Evolutionary conservation across 1,139 yeast genomes (phyloP).

Genomic region (Kodamaea alishanica): DNA sequence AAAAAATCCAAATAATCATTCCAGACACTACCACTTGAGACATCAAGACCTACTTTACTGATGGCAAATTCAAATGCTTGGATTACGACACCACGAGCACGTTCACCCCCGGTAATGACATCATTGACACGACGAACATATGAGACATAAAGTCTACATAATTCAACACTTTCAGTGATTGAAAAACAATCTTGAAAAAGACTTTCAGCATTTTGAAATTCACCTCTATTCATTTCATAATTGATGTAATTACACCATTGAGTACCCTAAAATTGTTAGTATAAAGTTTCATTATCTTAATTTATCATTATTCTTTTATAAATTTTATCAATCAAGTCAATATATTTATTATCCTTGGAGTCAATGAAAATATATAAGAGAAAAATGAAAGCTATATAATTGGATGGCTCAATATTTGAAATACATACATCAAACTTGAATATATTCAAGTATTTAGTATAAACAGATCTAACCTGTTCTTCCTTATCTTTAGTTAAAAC

Average conservation of each 20-base stretch:
- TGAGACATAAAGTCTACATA: constrained; percentile 73
- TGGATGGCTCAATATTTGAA: background rate
- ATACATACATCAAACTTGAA: constrained; percentile 55
- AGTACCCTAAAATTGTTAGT: constrained; percentile 35
- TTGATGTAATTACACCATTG: constrained; percentile 75
- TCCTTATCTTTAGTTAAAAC: constrained; percentile 57
- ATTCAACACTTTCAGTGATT: constrained; percentile 54
- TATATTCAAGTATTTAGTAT: constrained; percentile 55
- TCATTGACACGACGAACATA: constrained; percentile 80
- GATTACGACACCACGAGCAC: constrained; percentile 69
- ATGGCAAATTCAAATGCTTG: constrained; percentile 86
- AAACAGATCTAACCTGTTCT: constrained; percentile 58
- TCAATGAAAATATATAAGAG: constrained; percentile 2
- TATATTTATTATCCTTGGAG: too few species aligned
- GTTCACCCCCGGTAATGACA: constrained; percentile 78
- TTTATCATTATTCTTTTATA: background rate
- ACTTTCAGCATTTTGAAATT: constrained; percentile 62
- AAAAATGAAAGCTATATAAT: background rate
- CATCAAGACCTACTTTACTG: constrained; percentile 73
- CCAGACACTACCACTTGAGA: constrained; percentile 73
- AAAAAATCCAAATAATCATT: constrained; percentile 77
- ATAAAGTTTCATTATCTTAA: background rate
- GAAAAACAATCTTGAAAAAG: constrained; percentile 62
- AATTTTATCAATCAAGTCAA: background rate
- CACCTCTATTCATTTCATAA: constrained; percentile 65